Percentiles rank a stretch among this genome's conserved stretches.
Conservation (phyloP, 2,329 filamentous ascomycete genomes). For the Colletotrichum tropicale region DNA sequence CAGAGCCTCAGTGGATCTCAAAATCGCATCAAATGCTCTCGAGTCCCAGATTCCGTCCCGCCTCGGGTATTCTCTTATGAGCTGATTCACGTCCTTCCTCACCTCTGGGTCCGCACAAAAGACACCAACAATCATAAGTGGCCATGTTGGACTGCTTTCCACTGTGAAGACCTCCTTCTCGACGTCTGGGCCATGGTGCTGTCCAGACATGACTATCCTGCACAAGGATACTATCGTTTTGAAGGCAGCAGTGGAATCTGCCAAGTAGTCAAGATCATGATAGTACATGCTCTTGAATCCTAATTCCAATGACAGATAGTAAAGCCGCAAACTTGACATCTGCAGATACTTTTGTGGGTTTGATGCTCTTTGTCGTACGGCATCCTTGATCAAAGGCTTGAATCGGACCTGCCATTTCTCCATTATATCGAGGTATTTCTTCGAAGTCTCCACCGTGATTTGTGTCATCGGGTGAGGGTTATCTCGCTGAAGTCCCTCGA, state of each 20-base stretch:
- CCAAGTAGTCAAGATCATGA: background rate
- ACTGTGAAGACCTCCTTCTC: slow-evolving; percentile 3
- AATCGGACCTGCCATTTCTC: background rate
- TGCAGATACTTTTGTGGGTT: background rate
- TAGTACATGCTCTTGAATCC: background rate
- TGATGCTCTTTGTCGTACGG: background rate
- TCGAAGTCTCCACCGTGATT: background rate
- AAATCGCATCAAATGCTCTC: slow-evolving; percentile 34
- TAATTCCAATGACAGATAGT: background rate
- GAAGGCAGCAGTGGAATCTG: background rate
- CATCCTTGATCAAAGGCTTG: background rate
- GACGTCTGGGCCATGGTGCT: background rate
- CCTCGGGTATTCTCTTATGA: slow-evolving; percentile 45
- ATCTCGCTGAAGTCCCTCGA: slow-evolving; percentile 16
- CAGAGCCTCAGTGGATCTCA: background rate
- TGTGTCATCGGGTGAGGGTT: background rate
- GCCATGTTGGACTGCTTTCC: slow-evolving; percentile 31
- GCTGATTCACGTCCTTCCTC: slow-evolving; percentile 41
- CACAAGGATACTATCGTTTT: background rate
- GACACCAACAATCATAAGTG: slow-evolving; percentile 43
- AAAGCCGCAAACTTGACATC: background rate
- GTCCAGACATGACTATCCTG: background rate
- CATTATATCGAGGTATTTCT: slow-evolving; percentile 19
- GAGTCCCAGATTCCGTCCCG: slow-evolving; percentile 49
- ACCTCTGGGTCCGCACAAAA: slow-evolving; percentile 41